Percentiles rank a stretch among this genome's conserved stretches.
phyloP scores from a whole-genome alignment of 2,329 filamentous ascomycete species.

The Diaporthe amygdali region DNA sequence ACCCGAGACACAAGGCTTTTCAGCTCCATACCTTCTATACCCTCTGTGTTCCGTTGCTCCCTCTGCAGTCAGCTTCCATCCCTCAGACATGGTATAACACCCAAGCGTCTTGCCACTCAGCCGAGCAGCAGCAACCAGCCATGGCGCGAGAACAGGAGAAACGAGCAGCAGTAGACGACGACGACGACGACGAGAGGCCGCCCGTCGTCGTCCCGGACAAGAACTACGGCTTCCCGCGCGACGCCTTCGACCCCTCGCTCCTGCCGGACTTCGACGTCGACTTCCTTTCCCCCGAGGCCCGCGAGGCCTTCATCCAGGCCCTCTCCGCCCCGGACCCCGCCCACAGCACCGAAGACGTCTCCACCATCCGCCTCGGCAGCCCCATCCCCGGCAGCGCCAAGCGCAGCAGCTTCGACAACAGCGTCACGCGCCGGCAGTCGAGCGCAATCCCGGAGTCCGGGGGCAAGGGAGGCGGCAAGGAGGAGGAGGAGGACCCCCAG shows the following conservation, averaged over 20 bases:
- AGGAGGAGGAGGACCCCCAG: conserved; percentile 31
- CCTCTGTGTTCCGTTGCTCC: background rate
- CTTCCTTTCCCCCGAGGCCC: conserved; percentile 75
- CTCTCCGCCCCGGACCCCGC: conserved; percentile 81
- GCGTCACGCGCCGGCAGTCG: conserved; percentile 47
- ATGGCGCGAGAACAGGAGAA: background rate
- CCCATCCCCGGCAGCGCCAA: conserved; percentile 39
- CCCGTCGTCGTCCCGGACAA: conserved; percentile 35
- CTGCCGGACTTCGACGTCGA: conserved; percentile 83
- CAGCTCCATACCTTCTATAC: background rate
- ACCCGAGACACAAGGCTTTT: background rate
- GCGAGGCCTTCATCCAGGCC: conserved; percentile 80
- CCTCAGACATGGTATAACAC: conserved; percentile 7
- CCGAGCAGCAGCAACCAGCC: background rate
- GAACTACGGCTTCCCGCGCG: conserved; percentile 62
- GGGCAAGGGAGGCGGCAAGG: conserved; percentile 33
- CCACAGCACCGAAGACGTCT: conserved; percentile 63
- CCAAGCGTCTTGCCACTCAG: background rate
- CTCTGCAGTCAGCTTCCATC: background rate
- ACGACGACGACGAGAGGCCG: conserved; percentile 20
- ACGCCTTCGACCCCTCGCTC: conserved; percentile 69
- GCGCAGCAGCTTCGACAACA: conserved; percentile 40
- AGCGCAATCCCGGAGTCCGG: conserved; percentile 33
- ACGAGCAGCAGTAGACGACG: conserved; percentile 4
- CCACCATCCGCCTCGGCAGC: conserved; percentile 46